Evolutionary conservation across 169 alveolate genomes (phyloP).

Genomic region (Plasmodium gaboni): DNA sequence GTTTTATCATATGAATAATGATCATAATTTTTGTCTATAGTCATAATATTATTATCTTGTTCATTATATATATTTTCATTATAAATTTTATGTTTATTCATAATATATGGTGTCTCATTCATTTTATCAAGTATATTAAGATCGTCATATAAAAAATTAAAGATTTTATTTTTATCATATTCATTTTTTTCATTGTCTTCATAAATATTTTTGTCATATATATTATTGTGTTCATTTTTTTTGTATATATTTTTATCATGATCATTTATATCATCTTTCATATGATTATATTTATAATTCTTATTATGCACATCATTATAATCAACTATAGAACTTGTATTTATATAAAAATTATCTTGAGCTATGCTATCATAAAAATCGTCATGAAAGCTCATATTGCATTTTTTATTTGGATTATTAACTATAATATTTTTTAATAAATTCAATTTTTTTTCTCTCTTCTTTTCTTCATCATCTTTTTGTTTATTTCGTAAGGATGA

Average conservation of each 20-base stretch:
- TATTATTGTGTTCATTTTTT: too few relatives aligned
- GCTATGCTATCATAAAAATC: slow-evolving; percentile 55
- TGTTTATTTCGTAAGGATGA: slow-evolving; percentile 35
- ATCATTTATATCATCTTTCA: background rate
- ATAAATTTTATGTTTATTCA: slow-evolving; percentile 23
- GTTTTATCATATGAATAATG: background rate
- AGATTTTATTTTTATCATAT: too few relatives aligned
- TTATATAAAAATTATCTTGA: slow-evolving; percentile 6
- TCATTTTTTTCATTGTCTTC: background rate
- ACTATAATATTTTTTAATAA: slow-evolving; percentile 69
- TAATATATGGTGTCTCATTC: slow-evolving; percentile 36
- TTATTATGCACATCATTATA: slow-evolving; percentile 22
- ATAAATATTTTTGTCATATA: background rate
- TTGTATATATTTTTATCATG: too few relatives aligned
- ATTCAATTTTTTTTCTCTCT: slow-evolving; percentile 57
- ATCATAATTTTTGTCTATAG: background rate
- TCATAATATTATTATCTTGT: background rate
- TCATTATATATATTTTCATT: background rate
- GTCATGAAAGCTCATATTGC: slow-evolving; percentile 49
- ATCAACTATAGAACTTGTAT: slow-evolving; percentile 36
- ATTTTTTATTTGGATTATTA: slow-evolving; percentile 27
- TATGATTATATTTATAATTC: background rate
- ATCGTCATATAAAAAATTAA: slow-evolving; percentile 17
- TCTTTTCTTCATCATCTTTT: slow-evolving; percentile 70
- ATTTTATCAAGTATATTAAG: slow-evolving; percentile 12